Evolutionary conservation across 805 yeast species (phyloP).

Genomic region (Pichia membranifaciens): DNA sequence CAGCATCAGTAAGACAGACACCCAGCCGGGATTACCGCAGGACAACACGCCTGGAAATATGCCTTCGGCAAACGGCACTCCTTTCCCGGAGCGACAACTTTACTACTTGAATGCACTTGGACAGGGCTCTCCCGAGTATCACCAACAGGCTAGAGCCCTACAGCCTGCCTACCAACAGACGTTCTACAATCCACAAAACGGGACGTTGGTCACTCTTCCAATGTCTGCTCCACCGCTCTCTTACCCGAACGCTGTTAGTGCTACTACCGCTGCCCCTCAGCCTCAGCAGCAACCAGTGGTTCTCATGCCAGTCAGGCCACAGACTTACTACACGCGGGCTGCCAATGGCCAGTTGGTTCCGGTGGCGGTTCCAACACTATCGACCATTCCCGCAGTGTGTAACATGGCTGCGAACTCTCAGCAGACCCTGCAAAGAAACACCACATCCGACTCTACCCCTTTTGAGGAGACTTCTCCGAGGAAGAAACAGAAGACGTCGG

Average conservation of each 20-base stretch:
- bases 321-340: conserved; percentile 1
- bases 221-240: neutral
- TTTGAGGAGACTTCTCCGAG: neutral
- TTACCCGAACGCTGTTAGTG: neutral
- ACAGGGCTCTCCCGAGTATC: too few species aligned
- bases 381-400: too few species aligned
- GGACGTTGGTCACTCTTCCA: conserved; percentile 7
- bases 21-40: neutral
- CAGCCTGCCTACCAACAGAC: conserved; percentile 5
- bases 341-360: conserved; percentile 6
- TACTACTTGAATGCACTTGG: too few species aligned
- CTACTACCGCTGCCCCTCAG: neutral
- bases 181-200: conserved; percentile 7
- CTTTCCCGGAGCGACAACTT: too few species aligned
- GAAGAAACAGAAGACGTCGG: conserved; percentile 4
- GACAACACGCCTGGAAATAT: neutral
- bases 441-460: neutral
- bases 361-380: conserved; percentile 3
- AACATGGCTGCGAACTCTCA: neutral
- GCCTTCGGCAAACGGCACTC: neutral
- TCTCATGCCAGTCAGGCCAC: conserved; percentile 1
- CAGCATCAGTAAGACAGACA: neutral
- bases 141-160: too few species aligned
- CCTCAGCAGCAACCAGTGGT: neutral
- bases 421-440: neutral